Evolutionary conservation across 1,284 basidiomycete species (phyloP).

Genomic region (Porodaedalea pini): DNA sequence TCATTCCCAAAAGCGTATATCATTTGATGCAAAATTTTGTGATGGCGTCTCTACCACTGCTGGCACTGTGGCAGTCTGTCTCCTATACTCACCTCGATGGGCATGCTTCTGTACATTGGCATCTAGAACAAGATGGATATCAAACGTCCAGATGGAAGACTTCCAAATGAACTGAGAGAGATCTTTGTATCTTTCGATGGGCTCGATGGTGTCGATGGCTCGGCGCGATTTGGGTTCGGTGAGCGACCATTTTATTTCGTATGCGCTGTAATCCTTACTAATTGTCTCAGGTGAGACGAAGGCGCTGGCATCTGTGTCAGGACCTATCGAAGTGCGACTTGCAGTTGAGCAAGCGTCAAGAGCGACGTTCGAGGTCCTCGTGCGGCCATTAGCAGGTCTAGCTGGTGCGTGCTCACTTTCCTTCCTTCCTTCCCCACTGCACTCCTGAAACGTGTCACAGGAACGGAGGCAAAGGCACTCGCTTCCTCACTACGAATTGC

Average conservation of each 20-base stretch:
- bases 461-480: slow-evolving; percentile 60
- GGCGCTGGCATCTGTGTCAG: slow-evolving; percentile 65
- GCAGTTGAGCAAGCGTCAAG: slow-evolving; percentile 64
- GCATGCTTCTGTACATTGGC: too few species aligned
- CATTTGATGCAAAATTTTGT: too few species aligned
- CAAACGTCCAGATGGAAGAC: slow-evolving; percentile 31
- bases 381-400: slow-evolving; percentile 63
- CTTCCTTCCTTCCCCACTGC: background rate
- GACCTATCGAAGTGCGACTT: slow-evolving; percentile 70
- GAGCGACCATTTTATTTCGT: slow-evolving; percentile 20
- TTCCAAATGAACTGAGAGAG: slow-evolving; percentile 27
- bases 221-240: slow-evolving; percentile 64
- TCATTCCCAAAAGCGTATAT: too few species aligned
- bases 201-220: slow-evolving; percentile 59
- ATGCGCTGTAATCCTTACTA: background rate
- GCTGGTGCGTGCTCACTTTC: slow-evolving; percentile 35
- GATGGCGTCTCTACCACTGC: too few species aligned
- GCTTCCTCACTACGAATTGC: slow-evolving; percentile 49
- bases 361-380: slow-evolving; percentile 65
- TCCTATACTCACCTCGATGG: background rate
- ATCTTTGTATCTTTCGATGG: slow-evolving; percentile 38
- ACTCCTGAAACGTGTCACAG: slow-evolving; percentile 11
- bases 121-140: background rate
- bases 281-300: slow-evolving; percentile 39
- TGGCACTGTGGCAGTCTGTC: background rate